These are phyloP conservation scores for Mycena galopus DNA, from an alignment of 768 basidiomycete genomes.

Conservation along the genomic window DNA sequence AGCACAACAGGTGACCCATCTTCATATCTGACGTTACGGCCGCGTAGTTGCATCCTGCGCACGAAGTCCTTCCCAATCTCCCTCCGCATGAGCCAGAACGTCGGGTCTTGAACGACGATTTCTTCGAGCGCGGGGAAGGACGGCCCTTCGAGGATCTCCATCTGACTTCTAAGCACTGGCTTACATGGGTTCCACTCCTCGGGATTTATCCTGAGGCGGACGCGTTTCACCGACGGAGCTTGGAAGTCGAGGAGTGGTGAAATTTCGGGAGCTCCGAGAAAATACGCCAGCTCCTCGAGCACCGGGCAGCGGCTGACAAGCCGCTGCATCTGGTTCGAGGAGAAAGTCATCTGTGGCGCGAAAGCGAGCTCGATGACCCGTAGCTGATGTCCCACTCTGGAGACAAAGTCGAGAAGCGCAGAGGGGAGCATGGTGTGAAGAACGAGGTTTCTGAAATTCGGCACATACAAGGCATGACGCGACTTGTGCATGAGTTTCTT, in stretches of 20 bases:
- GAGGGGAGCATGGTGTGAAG: slow-evolving; percentile 28
- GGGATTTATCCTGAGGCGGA: slow-evolving; percentile 21
- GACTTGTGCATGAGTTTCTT: not conserved
- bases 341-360: slow-evolving; percentile 28
- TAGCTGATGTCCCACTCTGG: not conserved
- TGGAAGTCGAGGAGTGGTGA: slow-evolving; percentile 6
- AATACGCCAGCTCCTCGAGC: slow-evolving; percentile 30
- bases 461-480: slow-evolving; percentile 1
- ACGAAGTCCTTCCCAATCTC: slow-evolving; percentile 17
- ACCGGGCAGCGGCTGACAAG: slow-evolving; percentile 20
- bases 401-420: slow-evolving; percentile 27
- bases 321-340: slow-evolving; percentile 22
- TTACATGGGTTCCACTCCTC: slow-evolving; percentile 19
- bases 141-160: slow-evolving; percentile 14
- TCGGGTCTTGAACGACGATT: slow-evolving; percentile 16
- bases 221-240: slow-evolving; percentile 5
- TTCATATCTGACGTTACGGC: slow-evolving; percentile 6
- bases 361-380: slow-evolving; percentile 32
- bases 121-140: slow-evolving; percentile 21
- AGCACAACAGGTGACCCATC: slow-evolving; percentile 31
- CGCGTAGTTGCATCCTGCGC: slow-evolving; percentile 1
- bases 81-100: slow-evolving; percentile 9
- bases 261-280: slow-evolving; percentile 31
- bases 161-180: slow-evolving; percentile 20
- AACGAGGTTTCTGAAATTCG: slow-evolving; percentile 22